Base-by-base conservation (phyloP, 306 rosid species). In the Malus sylvestris region DNA sequence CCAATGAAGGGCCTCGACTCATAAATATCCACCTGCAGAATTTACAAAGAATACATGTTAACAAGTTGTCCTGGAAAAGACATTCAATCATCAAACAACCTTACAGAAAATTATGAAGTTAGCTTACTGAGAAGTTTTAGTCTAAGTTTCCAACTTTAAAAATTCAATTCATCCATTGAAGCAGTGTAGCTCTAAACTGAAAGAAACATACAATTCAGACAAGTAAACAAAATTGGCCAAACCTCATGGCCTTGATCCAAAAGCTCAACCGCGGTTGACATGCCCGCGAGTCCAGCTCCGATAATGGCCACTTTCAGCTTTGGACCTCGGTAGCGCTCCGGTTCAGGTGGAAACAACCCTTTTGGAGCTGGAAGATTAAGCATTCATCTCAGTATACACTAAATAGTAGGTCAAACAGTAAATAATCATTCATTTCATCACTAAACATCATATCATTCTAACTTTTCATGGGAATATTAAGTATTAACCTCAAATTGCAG, bases 191-290 rank as follows among this genome's bases (percentile, higher is more conserved):
- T 38, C 18, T 67, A 38, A 23, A 67, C 13, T 46, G 40, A 51
- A 58, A 22, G 71, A 76, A 52, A 45, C 22, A 58, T 40, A 79
- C 20, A 64, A 53, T 32, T 60, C 46, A 71, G 53, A 13, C 40
- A 19, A 19, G 59, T 52, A 68, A 65, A 16, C 76, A 65, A 42
- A 42, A 40, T 78, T 38, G 80, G 77, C 20, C 71, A 69, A 83
- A 95, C 99, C 99, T 95, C 97, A 23, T 95, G 99, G 16, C 99
- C 97, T 87, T 90, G 97, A 86, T 95, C 96, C 92, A 95, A 84
- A 81, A 95, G 97, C 79, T 95, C 99, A 69, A 92, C 97, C 2
- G 97, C 99, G 22, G 99, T 95, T 64, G 97, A 92, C 99, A 95
- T 92, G 81, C 99, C 97, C 0, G 97, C 99, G 83, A 95, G 96